A percentile compares a stretch with the other conserved stretches of the same genome.
phyloP scores from a whole-genome alignment of 192 early-diverging fungal species.

The Spizellomyces punctatus region DNA sequence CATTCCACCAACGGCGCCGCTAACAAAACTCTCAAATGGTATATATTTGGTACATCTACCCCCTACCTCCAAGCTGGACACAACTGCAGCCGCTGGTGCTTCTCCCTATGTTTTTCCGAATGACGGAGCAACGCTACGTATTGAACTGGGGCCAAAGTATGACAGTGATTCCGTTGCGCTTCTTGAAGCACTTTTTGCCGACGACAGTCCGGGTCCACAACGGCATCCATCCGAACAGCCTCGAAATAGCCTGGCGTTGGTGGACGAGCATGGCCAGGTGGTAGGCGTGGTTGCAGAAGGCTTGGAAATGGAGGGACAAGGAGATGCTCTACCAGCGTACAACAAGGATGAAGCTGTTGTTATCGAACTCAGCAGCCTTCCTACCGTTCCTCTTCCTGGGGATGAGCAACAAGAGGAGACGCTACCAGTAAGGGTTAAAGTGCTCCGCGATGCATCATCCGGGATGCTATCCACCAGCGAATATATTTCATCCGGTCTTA shows the following conservation, averaged over 20 bases:
- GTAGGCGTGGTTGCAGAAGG: slow-evolving; percentile 34
- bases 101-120: not conserved
- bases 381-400: slow-evolving; percentile 8
- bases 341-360: not conserved
- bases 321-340: not conserved
- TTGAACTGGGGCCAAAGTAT: not conserved
- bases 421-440: slow-evolving; percentile 8
- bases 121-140: not conserved
- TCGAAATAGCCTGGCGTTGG: slow-evolving; percentile 24
- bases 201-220: not conserved
- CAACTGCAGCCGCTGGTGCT: not conserved
- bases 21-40: not conserved
- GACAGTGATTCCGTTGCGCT: not conserved
- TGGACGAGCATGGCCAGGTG: slow-evolving; percentile 27
- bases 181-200: not conserved
- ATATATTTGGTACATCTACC: slow-evolving; percentile 8
- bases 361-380: slow-evolving; percentile 1
- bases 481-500: slow-evolving; percentile 32
- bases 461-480: slow-evolving; percentile 12
- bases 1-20: not conserved
- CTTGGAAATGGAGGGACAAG: slow-evolving; percentile 14
- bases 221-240: not conserved
- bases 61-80: not conserved
- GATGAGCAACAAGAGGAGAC: not conserved
- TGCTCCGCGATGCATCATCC: slow-evolving; percentile 6